A percentile compares a stretch with the other conserved stretches of the same genome.
phyloP scores from a whole-genome alignment of 805 yeast genomes.

The Monosporozyma aquatica region DNA sequence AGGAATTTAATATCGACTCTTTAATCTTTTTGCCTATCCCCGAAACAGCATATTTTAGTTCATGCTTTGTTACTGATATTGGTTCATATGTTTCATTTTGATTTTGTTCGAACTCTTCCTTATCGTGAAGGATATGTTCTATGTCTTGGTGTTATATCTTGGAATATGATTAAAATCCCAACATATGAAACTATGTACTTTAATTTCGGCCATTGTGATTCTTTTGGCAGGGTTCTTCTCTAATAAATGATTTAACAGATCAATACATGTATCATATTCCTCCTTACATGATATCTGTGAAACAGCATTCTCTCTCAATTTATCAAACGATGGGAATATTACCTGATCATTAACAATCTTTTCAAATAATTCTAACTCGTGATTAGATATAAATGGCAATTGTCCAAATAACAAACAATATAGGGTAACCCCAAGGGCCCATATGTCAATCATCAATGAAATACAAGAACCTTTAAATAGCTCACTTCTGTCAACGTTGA shows the following conservation, averaged over 20 bases:
- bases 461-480: constrained; percentile 41
- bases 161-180: constrained; percentile 32
- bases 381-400: constrained; percentile 83
- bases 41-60: constrained; percentile 65
- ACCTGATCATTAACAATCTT: constrained; percentile 61
- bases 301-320: constrained; percentile 21
- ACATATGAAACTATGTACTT: constrained; percentile 61
- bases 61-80: constrained; percentile 56
- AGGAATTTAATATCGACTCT: constrained; percentile 19
- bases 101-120: constrained; percentile 20
- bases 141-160: constrained; percentile 10
- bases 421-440: constrained; percentile 93
- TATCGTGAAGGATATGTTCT: constrained; percentile 15
- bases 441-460: constrained; percentile 84
- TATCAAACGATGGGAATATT: constrained; percentile 42
- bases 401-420: constrained; percentile 85
- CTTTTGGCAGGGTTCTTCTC: constrained; percentile 64
- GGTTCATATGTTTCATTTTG: constrained; percentile 30
- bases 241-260: constrained; percentile 52
- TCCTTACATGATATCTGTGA: constrained; percentile 35
- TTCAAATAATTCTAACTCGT: constrained; percentile 58
- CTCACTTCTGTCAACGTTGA: constrained; percentile 18
- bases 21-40: constrained; percentile 68
- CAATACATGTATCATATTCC: constrained; percentile 40
- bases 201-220: constrained; percentile 63